These are phyloP conservation scores for Colletotrichum cereale DNA, from an alignment of 2,329 filamentous ascomycete genomes.

Conservation along the genomic window DNA sequence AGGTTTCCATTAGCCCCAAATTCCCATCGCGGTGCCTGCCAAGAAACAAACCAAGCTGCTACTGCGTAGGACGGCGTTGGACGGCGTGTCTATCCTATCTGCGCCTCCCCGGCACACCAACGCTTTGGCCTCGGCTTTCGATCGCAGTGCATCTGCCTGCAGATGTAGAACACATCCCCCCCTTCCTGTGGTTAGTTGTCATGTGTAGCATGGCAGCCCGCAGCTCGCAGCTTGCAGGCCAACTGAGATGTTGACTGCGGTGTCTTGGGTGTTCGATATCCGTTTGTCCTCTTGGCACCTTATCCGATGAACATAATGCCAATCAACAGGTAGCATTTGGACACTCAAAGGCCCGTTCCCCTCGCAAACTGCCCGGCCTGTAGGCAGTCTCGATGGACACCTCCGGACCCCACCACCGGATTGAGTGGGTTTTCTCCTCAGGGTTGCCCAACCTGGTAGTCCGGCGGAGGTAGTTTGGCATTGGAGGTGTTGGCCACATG, in stretches of 20 bases:
- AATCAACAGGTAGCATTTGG: background rate
- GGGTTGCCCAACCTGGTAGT: slow-evolving; percentile 31
- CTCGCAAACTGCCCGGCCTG: background rate
- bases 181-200: background rate
- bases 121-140: slow-evolving; percentile 26
- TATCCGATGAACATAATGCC: slow-evolving; percentile 8
- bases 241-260: background rate
- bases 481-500: background rate
- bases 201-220: slow-evolving; percentile 15
- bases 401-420: slow-evolving; percentile 31
- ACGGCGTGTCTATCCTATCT: slow-evolving; percentile 24
- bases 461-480: slow-evolving; percentile 6
- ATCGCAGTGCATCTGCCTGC: background rate
- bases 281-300: background rate
- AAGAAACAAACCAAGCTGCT: slow-evolving; percentile 25
- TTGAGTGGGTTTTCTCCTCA: slow-evolving; percentile 6
- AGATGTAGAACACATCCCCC: background rate
- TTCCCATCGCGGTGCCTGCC: slow-evolving; percentile 14
- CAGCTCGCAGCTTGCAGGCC: slow-evolving; percentile 26
- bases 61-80: slow-evolving; percentile 32
- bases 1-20: background rate
- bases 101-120: slow-evolving; percentile 32
- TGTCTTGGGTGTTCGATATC: background rate
- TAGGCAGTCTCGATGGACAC: slow-evolving; percentile 14
- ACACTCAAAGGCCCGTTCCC: slow-evolving; percentile 20